Conservation (phyloP, 2,329 filamentous ascomycete genomes). For the Lachnellula occidentalis region DNA sequence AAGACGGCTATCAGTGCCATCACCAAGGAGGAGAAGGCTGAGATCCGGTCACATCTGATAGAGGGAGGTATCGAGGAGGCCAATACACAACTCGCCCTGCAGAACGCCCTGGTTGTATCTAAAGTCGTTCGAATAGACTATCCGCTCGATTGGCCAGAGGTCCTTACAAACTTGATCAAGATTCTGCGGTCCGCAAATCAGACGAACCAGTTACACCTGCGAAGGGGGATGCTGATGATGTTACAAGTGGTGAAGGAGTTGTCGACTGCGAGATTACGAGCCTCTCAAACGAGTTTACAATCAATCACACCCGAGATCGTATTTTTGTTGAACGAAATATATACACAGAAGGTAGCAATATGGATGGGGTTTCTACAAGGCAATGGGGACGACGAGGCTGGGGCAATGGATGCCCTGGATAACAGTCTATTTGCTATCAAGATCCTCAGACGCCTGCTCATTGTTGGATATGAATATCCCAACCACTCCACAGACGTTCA, state of each 20-base stretch:
- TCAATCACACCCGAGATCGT: slow-evolving; percentile 77
- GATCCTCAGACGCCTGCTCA: slow-evolving; percentile 69
- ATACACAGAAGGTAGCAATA: slow-evolving; percentile 62
- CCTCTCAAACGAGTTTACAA: slow-evolving; percentile 71
- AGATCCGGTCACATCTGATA: slow-evolving; percentile 70
- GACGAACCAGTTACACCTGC: slow-evolving; percentile 59
- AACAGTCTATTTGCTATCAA: slow-evolving; percentile 78
- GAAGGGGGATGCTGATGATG: slow-evolving; percentile 68
- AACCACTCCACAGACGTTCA: slow-evolving; percentile 71
- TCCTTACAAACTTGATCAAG: slow-evolving; percentile 54
- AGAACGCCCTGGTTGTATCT: slow-evolving; percentile 81
- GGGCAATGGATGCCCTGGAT: slow-evolving; percentile 59
- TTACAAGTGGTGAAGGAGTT: slow-evolving; percentile 89
- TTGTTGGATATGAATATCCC: slow-evolving; percentile 78
- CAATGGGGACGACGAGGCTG: slow-evolving; percentile 52
- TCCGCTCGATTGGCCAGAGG: slow-evolving; percentile 74
- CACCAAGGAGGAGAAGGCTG: slow-evolving; percentile 67
- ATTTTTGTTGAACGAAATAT: slow-evolving; percentile 72
- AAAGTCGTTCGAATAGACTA: slow-evolving; percentile 90
- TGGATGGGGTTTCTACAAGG: slow-evolving; percentile 61
- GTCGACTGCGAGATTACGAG: slow-evolving; percentile 69
- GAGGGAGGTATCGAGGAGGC: slow-evolving; percentile 73
- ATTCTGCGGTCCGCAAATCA: slow-evolving; percentile 55
- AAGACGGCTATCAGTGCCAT: slow-evolving; percentile 57
- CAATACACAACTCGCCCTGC: slow-evolving; percentile 69